Evolutionary conservation across 163 green algal species (phyloP), one percentile per base, ranked within the genome.

Genomic region (Smithsoniella earleae): DNA sequence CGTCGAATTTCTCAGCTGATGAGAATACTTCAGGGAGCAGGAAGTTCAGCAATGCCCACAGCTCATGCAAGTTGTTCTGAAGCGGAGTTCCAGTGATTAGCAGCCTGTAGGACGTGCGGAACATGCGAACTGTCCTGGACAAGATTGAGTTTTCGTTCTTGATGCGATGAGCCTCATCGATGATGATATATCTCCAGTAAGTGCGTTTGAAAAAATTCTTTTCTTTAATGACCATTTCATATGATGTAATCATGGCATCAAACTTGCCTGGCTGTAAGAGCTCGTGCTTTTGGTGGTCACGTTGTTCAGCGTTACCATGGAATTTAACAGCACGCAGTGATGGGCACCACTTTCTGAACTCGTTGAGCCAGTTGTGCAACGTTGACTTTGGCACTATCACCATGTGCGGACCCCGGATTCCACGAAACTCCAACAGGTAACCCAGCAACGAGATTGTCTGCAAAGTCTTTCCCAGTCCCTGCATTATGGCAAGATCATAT

Each of bases 151-250:
- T 98, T 77, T 98, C 94, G 79, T 99, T 98, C 85, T 99, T 99
- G 83, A 99, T 98, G 72, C 94, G 85, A 78, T 99, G 94, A 46
- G 94, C 94, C 80, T 99, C 94, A 76, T 98, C 94, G 65, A 99
- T 98, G 86, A 99, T 96, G 83, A 98, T 92, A 85, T 99, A 99
- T 62, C 93, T 84, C 91, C 90, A 99, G 84, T 95, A 87, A 82
- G 96, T 96, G 63, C 87, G 88, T 74, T 90, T 91, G 82, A 97
- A 95, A 78, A 92, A 82, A 74, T 89, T 91, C 82, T 97, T 97
- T 85, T 99, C 94, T 83, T 97, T 98, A 89, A 98, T 98, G 34
- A 97, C 89, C 94, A 98, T 98, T 86, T 98, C 94, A 80, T 96
- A 98, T 0, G 85, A 96, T 22, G 94, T 98, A 27, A 99, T 87